Conservation (phyloP, 768 basidiomycete genomes). For the Suillus tomentosus region DNA sequence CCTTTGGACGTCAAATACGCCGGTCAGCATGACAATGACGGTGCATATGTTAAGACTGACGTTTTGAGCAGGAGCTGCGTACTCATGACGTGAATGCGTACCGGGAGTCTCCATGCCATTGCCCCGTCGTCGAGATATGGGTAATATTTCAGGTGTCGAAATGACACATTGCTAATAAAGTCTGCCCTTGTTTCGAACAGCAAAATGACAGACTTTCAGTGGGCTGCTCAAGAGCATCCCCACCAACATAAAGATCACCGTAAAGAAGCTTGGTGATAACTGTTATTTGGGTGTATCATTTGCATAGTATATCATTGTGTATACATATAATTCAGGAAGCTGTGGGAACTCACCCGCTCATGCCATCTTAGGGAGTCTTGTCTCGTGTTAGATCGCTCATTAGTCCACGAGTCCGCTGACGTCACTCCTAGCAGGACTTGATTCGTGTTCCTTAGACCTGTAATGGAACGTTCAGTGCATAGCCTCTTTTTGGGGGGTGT, state of each 20-base stretch:
- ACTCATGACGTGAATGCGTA: background rate
- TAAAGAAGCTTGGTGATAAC: background rate
- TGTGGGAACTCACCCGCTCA: background rate
- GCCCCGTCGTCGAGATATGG: background rate
- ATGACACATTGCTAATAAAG: background rate
- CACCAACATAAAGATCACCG: no score
- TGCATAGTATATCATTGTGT: background rate
- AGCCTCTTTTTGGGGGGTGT: no score
- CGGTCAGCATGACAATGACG: conserved; percentile 39
- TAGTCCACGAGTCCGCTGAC: background rate
- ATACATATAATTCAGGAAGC: background rate
- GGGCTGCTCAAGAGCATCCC: background rate
- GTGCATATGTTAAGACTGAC: background rate
- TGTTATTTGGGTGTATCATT: background rate
- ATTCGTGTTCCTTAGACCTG: background rate
- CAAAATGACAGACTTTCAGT: background rate
- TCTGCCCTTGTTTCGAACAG: background rate
- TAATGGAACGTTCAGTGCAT: no score
- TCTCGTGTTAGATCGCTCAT: background rate
- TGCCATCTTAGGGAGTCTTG: background rate
- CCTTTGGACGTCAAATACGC: conserved; percentile 74
- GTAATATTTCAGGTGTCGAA: background rate
- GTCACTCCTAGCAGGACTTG: background rate
- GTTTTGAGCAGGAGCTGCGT: conserved; percentile 39
- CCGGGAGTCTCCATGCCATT: background rate